These are phyloP conservation scores for Tulasnella sp. DNA, from an alignment of 768 basidiomycete genomes.

Conservation along the genomic window DNA sequence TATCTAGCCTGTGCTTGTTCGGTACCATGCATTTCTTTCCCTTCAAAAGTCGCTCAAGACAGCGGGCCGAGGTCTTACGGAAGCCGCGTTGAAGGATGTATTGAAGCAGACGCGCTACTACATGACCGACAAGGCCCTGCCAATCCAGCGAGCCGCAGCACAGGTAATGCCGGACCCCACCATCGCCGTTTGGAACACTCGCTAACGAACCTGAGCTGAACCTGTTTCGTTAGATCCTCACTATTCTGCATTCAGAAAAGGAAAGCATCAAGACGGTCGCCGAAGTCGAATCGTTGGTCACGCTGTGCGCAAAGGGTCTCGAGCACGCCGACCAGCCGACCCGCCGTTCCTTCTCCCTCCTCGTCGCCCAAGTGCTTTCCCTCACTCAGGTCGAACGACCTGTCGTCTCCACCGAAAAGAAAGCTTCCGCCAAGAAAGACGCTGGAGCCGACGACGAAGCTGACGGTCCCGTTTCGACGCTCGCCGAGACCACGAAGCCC, in stretches of 20 bases:
- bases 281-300: conserved; percentile 79
- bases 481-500: conserved; percentile 60
- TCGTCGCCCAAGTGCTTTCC: conserved; percentile 83
- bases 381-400: conserved; percentile 74
- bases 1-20: conserved; percentile 72
- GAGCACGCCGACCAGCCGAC: conserved; percentile 85
- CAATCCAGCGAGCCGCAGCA: conserved; percentile 82
- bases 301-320: conserved; percentile 68
- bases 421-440: conserved; percentile 55
- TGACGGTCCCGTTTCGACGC: conserved; percentile 49
- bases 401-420: conserved; percentile 53
- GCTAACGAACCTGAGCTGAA: not conserved
- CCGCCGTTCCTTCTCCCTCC: conserved; percentile 73
- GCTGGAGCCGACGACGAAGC: conserved; percentile 64
- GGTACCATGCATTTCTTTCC: conserved; percentile 76
- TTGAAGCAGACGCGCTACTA: conserved; percentile 78
- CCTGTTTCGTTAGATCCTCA: conserved; percentile 49
- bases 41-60: conserved; percentile 78
- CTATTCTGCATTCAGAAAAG: conserved; percentile 60
- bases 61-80: conserved; percentile 83
- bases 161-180: conserved; percentile 56
- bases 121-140: conserved; percentile 78
- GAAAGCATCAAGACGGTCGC: conserved; percentile 58
- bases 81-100: conserved; percentile 76
- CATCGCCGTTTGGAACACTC: not conserved